phyloP scores from a whole-genome alignment of 2,329 filamentous ascomycete genomes.

The Fusarium sp. region DNA sequence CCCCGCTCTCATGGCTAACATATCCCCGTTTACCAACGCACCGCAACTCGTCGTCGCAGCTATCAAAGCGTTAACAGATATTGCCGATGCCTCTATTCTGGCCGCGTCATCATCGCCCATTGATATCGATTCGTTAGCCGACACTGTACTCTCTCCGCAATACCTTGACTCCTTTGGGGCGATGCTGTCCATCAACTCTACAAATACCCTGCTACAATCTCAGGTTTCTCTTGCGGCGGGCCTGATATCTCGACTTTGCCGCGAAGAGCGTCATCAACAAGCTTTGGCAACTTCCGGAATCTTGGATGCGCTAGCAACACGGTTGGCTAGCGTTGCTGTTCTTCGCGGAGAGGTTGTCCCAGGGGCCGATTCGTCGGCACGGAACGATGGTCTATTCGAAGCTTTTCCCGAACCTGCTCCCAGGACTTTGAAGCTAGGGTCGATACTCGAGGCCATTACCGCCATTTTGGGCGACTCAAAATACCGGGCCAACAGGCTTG shows the following conservation, averaged over 20 bases:
- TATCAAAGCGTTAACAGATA: slow-evolving; percentile 79
- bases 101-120: slow-evolving; percentile 66
- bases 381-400: slow-evolving; percentile 68
- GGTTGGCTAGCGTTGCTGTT: slow-evolving; percentile 79
- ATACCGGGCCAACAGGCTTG: slow-evolving; percentile 79
- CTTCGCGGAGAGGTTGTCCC: slow-evolving; percentile 78
- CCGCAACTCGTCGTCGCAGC: slow-evolving; percentile 79
- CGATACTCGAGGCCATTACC: slow-evolving; percentile 82
- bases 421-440: slow-evolving; percentile 71
- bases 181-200: slow-evolving; percentile 74
- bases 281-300: slow-evolving; percentile 80
- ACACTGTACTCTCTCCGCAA: slow-evolving; percentile 74
- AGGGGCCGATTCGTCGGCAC: slow-evolving; percentile 69
- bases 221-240: slow-evolving; percentile 73
- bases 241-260: slow-evolving; percentile 73
- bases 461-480: slow-evolving; percentile 85
- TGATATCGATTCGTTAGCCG: slow-evolving; percentile 68
- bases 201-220: slow-evolving; percentile 67
- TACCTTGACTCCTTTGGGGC: slow-evolving; percentile 74
- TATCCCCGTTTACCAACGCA: slow-evolving; percentile 76
- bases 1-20: slow-evolving; percentile 77
- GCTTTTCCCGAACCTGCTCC: slow-evolving; percentile 75
- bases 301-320: slow-evolving; percentile 82
- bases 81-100: slow-evolving; percentile 75
- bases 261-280: slow-evolving; percentile 78